phyloP scores from a whole-genome alignment of 2,329 filamentous ascomycete genomes.

The Lizonia empirigonia region DNA sequence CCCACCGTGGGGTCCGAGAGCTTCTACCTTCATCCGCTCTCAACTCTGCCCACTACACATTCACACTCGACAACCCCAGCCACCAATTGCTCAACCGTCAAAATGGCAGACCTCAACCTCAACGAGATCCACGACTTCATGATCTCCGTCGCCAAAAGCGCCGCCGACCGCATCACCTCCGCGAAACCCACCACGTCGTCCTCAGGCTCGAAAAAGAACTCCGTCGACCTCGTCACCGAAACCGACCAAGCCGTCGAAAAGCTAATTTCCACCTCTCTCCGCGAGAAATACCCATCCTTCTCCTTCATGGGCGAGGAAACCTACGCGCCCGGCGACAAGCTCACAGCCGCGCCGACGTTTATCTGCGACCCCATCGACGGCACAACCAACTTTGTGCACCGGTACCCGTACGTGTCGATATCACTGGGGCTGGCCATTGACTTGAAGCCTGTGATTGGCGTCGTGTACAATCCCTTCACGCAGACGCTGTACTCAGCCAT shows the following conservation, averaged over 20 bases:
- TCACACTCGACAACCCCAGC: neutral
- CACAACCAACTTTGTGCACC: constrained; percentile 81
- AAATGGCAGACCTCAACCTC: constrained; percentile 49
- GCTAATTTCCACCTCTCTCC: constrained; percentile 59
- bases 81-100: constrained; percentile 6
- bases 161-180: constrained; percentile 54
- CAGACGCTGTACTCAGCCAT: constrained; percentile 72
- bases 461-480: constrained; percentile 81
- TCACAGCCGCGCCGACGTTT: constrained; percentile 74
- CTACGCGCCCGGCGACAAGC: constrained; percentile 66
- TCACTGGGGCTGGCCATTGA: constrained; percentile 73
- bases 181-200: constrained; percentile 51
- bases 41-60: neutral
- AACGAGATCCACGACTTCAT: constrained; percentile 58
- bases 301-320: constrained; percentile 62
- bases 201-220: constrained; percentile 57
- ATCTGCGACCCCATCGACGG: constrained; percentile 84
- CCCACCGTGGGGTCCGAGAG: constrained; percentile 18
- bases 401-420: constrained; percentile 74
- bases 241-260: constrained; percentile 67
- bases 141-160: constrained; percentile 52
- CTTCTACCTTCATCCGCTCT: neutral
- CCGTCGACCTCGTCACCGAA: constrained; percentile 67
- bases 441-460: constrained; percentile 68
- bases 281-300: constrained; percentile 59